Conservation (phyloP, 148 eudicot species). For the Agrostemma githago region DNA sequence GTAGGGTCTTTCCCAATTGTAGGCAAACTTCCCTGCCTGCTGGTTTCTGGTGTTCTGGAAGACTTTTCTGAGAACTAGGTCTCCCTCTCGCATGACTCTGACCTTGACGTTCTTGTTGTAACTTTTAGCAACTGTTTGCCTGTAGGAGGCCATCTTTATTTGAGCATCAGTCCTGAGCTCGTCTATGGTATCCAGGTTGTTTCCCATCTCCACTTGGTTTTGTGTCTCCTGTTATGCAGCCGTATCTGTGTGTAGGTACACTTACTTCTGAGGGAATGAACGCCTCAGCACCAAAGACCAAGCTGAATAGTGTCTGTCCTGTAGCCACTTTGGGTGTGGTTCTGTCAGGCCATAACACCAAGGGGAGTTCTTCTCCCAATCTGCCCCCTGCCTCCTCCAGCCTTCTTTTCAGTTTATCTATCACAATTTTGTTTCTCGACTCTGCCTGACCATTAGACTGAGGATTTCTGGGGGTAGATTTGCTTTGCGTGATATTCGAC, state of each 20-base stretch:
- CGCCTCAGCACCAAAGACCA: background rate
- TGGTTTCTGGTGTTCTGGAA: no score
- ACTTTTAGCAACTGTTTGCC: background rate
- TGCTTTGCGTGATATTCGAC: background rate
- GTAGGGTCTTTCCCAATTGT: no score
- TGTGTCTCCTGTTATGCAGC: background rate
- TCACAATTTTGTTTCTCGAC: background rate
- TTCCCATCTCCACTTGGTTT: background rate
- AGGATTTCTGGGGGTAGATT: background rate
- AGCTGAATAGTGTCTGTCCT: background rate
- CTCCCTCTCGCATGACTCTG: background rate
- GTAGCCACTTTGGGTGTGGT: no score
- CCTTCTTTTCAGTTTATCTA: background rate
- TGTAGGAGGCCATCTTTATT: background rate
- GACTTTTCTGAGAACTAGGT: no score
- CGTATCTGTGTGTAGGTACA: background rate
- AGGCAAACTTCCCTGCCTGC: no score
- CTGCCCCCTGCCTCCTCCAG: background rate
- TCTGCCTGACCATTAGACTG: background rate
- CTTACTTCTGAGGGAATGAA: background rate
- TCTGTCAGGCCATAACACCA: no score
- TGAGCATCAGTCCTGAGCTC: background rate
- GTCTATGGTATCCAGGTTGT: background rate
- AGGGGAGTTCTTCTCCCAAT: no score
- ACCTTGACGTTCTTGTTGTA: background rate